Base-by-base conservation (phyloP, 2,329 filamentous ascomycete genomes). In the Sphaerulina vaccinii region DNA sequence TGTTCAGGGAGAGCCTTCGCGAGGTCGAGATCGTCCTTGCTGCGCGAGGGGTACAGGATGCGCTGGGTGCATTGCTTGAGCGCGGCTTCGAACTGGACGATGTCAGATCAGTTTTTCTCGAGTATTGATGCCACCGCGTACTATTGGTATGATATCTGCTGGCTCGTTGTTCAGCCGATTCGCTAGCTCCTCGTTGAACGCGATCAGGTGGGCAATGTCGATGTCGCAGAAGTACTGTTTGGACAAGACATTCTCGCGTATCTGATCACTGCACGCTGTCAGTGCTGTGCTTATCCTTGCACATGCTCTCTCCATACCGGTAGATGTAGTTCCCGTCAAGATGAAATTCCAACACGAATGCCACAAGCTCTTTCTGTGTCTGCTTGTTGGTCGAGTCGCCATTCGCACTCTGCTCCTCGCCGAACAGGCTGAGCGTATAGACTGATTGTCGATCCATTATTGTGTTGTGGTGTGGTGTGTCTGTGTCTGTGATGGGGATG, bases 141-240 rank as follows among this genome's bases (percentile, higher is more conserved):
- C 91, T 48, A 97, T 76, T 54, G 93, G 92, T 53, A 99, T 93
- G 50, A 96, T 87, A 51, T 97, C 91, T 39, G 86, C 87, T 3
- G 93, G 95, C 68, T 96, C 90, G 42, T 88, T 93, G 16, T 87
- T 88, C 56, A 99, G 79, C 67, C 86, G 85, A 71, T 97, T 89
- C 22, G 92, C 93, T 54, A 99, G 79, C 70, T 96, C 90, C 72
- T 97, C 92, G 67, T 95, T 93, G 74, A 91, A 97, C 56, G 87
- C 93, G 70, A 97, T 97, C 53, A 99, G 76, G 70, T 99, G 92
- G 56, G 88, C 89, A 63, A 99, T 89, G 70, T 99, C 91, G 68
- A 99, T 83, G 70, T 99, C 92, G 76, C 93, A 96, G 71, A 86
- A 96, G 75, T 90, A 97, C 64, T 91, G 90, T 70, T 96, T 93